A percentile compares a stretch with the other conserved stretches of the same genome.
These are phyloP conservation scores for Kwoniella pini DNA, from an alignment of 768 basidiomycete species.

Conservation along the genomic window DNA sequence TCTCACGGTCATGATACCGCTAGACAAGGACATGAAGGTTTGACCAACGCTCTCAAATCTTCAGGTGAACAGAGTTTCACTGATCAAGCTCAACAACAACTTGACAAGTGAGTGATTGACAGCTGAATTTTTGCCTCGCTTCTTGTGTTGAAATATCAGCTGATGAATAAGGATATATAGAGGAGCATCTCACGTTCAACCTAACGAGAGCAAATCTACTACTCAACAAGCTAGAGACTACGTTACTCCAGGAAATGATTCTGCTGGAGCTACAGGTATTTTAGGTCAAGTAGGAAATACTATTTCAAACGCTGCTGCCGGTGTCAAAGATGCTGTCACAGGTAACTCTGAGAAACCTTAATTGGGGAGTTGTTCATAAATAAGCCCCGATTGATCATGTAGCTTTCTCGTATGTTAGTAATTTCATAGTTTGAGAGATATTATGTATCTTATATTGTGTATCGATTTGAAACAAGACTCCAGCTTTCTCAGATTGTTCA, in stretches of 20 bases:
- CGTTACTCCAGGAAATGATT: conserved; percentile 25
- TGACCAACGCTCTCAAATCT: conserved; percentile 17
- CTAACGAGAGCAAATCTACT: conserved; percentile 21
- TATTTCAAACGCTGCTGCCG: conserved; percentile 6
- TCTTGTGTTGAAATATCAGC: no score
- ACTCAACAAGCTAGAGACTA: conserved; percentile 17
- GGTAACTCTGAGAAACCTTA: not conserved
- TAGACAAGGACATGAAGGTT: conserved; percentile 6
- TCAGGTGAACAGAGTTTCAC: conserved; percentile 14
- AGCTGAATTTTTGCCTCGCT: no score
- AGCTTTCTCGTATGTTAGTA: no score
- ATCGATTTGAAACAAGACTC: no score
- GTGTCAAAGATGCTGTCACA: conserved; percentile 16
- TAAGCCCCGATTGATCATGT: no score
- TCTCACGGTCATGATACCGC: conserved; percentile 16
- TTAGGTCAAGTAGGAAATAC: conserved; percentile 9
- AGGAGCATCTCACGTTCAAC: conserved; percentile 20
- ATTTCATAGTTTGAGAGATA: no score
- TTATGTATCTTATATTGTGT: no score
- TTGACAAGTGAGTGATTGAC: conserved; percentile 24
- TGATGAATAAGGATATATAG: no score
- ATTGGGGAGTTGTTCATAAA: not conserved
- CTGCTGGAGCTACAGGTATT: conserved; percentile 9
- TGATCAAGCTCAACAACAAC: conserved; percentile 17
- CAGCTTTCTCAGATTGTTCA: no score